Evolutionary conservation across 2,329 filamentous ascomycete genomes (phyloP).

Genomic region (Cordyceps pruinosa): DNA sequence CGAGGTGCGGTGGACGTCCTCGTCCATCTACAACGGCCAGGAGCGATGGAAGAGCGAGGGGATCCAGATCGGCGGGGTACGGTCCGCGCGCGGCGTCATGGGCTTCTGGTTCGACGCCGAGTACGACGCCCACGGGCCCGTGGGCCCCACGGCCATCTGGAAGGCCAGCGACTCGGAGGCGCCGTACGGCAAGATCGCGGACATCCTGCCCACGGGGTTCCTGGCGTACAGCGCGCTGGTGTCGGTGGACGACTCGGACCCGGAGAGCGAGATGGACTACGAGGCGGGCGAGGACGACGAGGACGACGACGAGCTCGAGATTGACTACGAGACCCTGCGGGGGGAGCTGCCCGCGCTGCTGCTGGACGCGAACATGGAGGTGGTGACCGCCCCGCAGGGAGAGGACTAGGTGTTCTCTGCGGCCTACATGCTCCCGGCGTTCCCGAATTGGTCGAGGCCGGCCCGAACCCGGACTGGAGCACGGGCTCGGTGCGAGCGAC

Average conservation of each 20-base stretch:
- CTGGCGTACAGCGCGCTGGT: constrained; percentile 21
- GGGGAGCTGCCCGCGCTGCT: constrained; percentile 21
- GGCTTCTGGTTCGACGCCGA: constrained; percentile 37
- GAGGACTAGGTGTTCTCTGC: no score
- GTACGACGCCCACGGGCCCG: constrained; percentile 61
- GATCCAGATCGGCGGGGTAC: constrained; percentile 63
- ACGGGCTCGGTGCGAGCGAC: no score
- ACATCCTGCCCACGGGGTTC: constrained; percentile 26
- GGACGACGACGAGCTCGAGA: constrained; percentile 21
- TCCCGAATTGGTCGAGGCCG: no score
- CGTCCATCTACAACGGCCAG: constrained; percentile 56
- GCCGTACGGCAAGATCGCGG: constrained; percentile 21
- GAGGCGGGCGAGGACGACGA: constrained; percentile 23
- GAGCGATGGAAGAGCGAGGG: constrained; percentile 72
- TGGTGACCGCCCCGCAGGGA: no score
- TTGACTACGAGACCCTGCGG: constrained; percentile 19
- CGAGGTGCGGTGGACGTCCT: constrained; percentile 68
- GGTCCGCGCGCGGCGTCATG: constrained; percentile 55
- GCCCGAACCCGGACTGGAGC: no score
- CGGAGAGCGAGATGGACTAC: constrained; percentile 24
- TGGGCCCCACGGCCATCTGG: constrained; percentile 72
- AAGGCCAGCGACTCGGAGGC: constrained; percentile 52
- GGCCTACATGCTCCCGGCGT: no score
- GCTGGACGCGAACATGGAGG: constrained; percentile 19
- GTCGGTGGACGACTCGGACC: constrained; percentile 12